A percentile compares a stretch with the other conserved stretches of the same genome.
These are phyloP conservation scores for Citrullus colocynthis DNA, from an alignment of 306 rosid species.

Conservation along the genomic window DNA sequence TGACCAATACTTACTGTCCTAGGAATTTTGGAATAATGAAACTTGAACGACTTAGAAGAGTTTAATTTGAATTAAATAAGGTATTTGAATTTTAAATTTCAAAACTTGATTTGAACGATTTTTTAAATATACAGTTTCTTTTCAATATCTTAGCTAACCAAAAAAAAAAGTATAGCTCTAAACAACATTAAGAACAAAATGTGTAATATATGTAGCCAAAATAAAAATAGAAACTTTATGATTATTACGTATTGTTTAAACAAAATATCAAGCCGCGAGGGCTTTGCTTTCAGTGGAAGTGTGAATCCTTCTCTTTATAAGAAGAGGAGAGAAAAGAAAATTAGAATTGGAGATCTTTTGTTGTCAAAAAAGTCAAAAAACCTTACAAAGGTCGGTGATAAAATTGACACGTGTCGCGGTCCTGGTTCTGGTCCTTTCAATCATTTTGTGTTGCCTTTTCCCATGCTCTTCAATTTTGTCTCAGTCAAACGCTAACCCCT, in stretches of 20 bases:
- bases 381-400: background rate
- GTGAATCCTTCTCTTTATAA: background rate
- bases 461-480: background rate
- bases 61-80: no score
- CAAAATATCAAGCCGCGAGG: slow-evolving; percentile 3
- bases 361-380: background rate
- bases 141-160: background rate
- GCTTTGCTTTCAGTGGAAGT: slow-evolving; percentile 9
- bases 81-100: no score
- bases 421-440: background rate
- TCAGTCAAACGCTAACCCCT: background rate
- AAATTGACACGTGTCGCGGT: background rate
- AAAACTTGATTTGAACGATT: no score
- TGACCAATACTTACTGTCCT: background rate
- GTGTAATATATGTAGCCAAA: background rate
- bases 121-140: no score
- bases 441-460: background rate
- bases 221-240: background rate
- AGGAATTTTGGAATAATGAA: background rate
- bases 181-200: background rate
- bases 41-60: no score
- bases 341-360: background rate
- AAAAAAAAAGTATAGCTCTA: background rate
- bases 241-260: background rate
- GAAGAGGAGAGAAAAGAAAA: no score